Evolutionary conservation across 345 rosid genomes (phyloP).

Genomic region (Melaleuca quinquenervia): DNA sequence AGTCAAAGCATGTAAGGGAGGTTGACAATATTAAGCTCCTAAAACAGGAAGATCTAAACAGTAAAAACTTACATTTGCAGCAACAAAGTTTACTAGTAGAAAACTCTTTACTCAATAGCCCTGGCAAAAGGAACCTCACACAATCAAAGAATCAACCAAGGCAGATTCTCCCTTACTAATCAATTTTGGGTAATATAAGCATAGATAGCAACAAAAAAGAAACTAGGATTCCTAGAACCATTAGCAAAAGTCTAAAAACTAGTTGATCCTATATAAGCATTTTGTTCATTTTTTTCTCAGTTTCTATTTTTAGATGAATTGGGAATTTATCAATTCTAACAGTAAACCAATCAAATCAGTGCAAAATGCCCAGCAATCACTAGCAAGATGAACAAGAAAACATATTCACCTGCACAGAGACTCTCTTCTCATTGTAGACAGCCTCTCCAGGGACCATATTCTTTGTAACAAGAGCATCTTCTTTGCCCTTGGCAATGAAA

Average conservation of each 20-base stretch:
- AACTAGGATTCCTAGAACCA: background rate
- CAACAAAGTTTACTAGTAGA: background rate
- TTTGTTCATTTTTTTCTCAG: background rate
- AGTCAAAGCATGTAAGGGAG: background rate
- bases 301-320: background rate
- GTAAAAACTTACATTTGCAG: background rate
- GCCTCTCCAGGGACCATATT: constrained; percentile 88
- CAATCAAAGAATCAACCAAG: background rate
- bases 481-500: constrained; percentile 81
- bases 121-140: background rate
- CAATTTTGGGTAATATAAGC: background rate
- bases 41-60: background rate
- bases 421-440: constrained; percentile 81
- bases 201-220: background rate
- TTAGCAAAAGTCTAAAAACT: background rate
- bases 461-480: constrained; percentile 86
- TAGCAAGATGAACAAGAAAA: background rate
- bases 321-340: background rate
- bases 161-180: background rate
- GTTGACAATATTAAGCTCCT: background rate
- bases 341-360: background rate
- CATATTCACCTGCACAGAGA: constrained; percentile 65
- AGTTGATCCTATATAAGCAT: background rate
- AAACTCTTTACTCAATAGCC: background rate
- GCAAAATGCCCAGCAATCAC: background rate